Evolutionary conservation across 139 green algal genomes (phyloP), one percentile per base, ranked within the genome.

Genomic region (Tetradesmus obliquus): DNA sequence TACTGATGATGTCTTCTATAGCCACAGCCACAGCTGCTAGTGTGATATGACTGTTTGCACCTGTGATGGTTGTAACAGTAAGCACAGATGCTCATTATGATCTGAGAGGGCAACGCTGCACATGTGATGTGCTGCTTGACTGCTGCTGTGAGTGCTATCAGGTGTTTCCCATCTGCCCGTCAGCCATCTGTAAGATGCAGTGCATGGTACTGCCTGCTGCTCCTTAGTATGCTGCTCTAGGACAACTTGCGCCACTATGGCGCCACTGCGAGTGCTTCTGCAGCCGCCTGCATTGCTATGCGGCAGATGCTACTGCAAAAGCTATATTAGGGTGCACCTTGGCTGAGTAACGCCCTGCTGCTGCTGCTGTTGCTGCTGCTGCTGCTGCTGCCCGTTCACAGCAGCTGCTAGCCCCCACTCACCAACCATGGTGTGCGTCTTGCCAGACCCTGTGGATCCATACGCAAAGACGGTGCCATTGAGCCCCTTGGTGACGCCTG

Each of bases 381-480:
- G 79, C 24, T 60, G 66, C 66, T 19, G 2, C 66, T 19, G 66
- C 66, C 19, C 15, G 19, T 76, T 15, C 80, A 58, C 72, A 81
- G 15, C 72, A 66, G 82, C 8, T 84, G 79, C 32, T 69, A 72
- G 10, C 62, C 22, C 45, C 54, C 69, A 92, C 91, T 81, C 83
- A 80, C 84, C 94, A 55, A 97, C 94, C 95, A 98, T 98, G 57
- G 95, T 97, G 91, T 96, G 93, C 8, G 96, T 97, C 89, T 98
- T 97, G 5, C 95, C 96, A 5, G 86, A 94, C 2, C 95, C 94
- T 53, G 95, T 95, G 57, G 88, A 69, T 15, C 92, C 93, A 88
- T 96, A 96, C 72, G 92, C 95, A 93, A 98, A 98, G 15, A 99
- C 96, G 1, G 97, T 98, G 60, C 94, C 96, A 93, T 98, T 98